Base-by-base conservation (phyloP, 192 early-diverging fungal species). In the Coemansia nantahalensis region DNA sequence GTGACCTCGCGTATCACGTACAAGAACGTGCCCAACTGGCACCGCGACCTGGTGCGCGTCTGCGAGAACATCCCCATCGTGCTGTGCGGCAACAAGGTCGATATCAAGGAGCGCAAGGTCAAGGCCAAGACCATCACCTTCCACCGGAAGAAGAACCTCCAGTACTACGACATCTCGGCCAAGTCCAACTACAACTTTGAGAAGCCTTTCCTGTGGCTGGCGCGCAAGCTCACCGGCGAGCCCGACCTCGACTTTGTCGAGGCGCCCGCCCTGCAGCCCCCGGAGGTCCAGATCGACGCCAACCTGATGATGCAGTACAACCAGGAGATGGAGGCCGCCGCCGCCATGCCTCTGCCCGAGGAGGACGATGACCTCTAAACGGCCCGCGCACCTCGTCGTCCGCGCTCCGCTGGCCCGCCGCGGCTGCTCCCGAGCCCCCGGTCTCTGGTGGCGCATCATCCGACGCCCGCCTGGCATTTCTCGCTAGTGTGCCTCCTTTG, bases 11-110 rank as follows among this genome's bases (percentile, higher is more conserved):
- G 97, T 56, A 99, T 99, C 62, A 99, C 97, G 59, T 99, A 99
- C 83, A 99, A 98, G 87, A 99, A 94, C 83, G 97, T 99, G 16
- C 97, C 97, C 72, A 99, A 97, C 88, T 99, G 97, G 97, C 97
- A 99, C 78, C 87, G 97, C 77, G 97, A 99, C 79, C 82, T 99
- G 32, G 91, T 94, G 58, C 91, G 97, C 57, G 97, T 99, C 44
- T 99, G 97, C 82, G 97, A 99, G 78, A 98, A 95, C 85, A 93
- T 99, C 72, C 97, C 97, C 22, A 99, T 99, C 73, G 97, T 99
- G 59, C 90, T 99, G 45, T 94, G 91, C 84, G 97, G 97, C 71
- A 99, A 99, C 89, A 99, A 99, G 83, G 95, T 99, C 49, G 97
- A 99, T 78, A 92, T 99, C 80, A 99, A 99, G 89, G 97, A 99